A percentile compares a stretch with the other conserved stretches of the same genome.
These are phyloP conservation scores for Rhizomucor miehei DNA, from an alignment of 371 early-diverging fungal species.

Conservation along the genomic window DNA sequence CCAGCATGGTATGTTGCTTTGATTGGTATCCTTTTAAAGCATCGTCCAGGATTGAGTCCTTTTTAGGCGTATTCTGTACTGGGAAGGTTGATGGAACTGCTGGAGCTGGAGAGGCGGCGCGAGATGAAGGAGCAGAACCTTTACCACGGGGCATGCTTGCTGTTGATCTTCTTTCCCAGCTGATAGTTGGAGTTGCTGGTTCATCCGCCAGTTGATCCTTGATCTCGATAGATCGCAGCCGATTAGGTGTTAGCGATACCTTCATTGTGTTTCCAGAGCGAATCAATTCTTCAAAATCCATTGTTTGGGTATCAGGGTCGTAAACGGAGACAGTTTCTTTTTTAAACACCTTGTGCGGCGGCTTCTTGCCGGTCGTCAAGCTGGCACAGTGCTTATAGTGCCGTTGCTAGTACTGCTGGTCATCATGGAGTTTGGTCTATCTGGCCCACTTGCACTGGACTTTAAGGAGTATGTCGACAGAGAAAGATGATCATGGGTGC, in stretches of 20 bases:
- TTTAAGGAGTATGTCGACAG: constrained; percentile 16
- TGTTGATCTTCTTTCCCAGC: constrained; percentile 36
- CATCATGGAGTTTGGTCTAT: constrained; percentile 35
- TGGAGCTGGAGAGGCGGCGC: too few species aligned
- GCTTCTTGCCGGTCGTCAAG: constrained; percentile 27
- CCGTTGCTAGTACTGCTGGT: constrained; percentile 24
- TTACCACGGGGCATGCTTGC: constrained; percentile 3
- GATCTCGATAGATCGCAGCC: constrained; percentile 53
- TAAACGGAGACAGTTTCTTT: constrained; percentile 33
- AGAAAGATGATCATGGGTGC: constrained; percentile 6
- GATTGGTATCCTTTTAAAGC: constrained; percentile 2
- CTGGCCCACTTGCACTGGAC: constrained; percentile 9
- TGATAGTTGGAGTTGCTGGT: constrained; percentile 1
- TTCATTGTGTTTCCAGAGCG: constrained; percentile 53
- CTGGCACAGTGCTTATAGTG: constrained; percentile 15
- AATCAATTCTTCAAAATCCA: constrained; percentile 51
- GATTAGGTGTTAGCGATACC: constrained; percentile 54
- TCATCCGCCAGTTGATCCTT: constrained; percentile 21
- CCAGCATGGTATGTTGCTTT: constrained; percentile 1
- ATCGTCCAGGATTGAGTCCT: neutral
- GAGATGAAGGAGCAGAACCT: constrained; percentile 4
- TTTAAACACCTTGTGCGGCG: constrained; percentile 38
- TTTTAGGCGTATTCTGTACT: neutral
- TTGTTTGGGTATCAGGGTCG: constrained; percentile 33
- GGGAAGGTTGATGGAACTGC: neutral